These are phyloP conservation scores for Piper longum DNA, from an alignment of 164 flowering plant species.

Conservation along the genomic window DNA sequence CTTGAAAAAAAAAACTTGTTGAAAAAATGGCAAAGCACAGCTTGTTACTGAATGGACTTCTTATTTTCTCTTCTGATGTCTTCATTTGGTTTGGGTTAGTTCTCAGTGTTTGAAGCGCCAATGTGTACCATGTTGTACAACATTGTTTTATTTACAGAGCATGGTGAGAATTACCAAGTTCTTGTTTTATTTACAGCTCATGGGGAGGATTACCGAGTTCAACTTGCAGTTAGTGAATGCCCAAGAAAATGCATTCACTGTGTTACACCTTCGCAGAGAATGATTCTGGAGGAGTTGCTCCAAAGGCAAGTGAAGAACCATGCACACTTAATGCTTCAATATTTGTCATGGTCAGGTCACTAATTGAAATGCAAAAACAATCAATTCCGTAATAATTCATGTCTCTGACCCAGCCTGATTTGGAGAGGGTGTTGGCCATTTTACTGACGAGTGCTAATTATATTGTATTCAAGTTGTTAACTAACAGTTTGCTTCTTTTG, in stretches of 20 bases:
- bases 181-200: slow-evolving; percentile 24
- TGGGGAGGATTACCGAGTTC: slow-evolving; percentile 64
- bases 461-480: not conserved
- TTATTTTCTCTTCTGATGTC: not conserved
- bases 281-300: slow-evolving; percentile 77
- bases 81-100: not conserved
- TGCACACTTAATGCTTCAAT: not conserved
- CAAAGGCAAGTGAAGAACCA: slow-evolving; percentile 30
- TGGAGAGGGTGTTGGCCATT: no score
- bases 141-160: no score
- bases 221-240: slow-evolving; percentile 81
- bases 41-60: not conserved
- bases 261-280: slow-evolving; percentile 84
- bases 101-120: no score
- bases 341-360: not conserved
- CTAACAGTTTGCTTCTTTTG: not conserved
- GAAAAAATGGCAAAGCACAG: not conserved
- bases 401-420: no score
- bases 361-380: no score
- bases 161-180: no score
- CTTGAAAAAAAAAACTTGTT: not conserved
- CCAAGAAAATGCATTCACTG: slow-evolving; percentile 84
- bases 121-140: not conserved
- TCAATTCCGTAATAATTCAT: not conserved
- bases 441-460: no score